A percentile compares a stretch with the other conserved stretches of the same genome.
These are phyloP conservation scores for Xerocomellus intermedius DNA, from an alignment of 768 basidiomycete genomes.

Conservation along the genomic window DNA sequence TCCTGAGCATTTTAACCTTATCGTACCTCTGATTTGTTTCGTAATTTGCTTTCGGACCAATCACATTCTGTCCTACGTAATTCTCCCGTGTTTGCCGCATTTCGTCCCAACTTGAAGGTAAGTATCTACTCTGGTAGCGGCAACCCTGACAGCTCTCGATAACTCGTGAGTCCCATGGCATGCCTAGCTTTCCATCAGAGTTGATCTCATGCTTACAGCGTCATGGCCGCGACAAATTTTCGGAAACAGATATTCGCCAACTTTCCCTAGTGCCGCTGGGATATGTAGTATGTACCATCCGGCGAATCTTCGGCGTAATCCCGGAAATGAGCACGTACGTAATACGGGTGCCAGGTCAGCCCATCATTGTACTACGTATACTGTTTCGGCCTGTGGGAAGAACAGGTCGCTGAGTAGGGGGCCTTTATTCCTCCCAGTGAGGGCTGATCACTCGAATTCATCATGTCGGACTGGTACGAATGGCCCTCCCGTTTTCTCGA, in stretches of 20 bases:
- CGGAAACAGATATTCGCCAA: neutral
- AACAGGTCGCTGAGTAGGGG: neutral
- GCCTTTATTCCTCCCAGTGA: neutral
- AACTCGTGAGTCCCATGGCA: neutral
- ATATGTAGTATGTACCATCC: neutral
- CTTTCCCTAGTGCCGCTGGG: too few species aligned
- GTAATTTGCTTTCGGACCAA: slow-evolving; percentile 21
- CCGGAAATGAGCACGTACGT: neutral
- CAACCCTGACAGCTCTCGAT: too few species aligned
- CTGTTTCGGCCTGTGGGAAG: too few species aligned
- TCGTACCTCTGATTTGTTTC: slow-evolving; percentile 17
- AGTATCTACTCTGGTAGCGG: neutral
- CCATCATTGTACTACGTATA: too few species aligned
- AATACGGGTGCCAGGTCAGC: too few species aligned
- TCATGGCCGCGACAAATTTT: neutral
- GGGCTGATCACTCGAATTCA: neutral
- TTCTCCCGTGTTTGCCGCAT: neutral
- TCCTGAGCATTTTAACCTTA: slow-evolving; percentile 3
- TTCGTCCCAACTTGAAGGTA: neutral
- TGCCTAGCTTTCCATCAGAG: neutral
- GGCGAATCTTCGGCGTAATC: slow-evolving; percentile 13
- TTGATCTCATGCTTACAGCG: neutral
- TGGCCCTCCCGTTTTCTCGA: slow-evolving; percentile 48
- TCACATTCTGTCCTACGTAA: neutral
- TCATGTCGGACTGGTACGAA: slow-evolving; percentile 11